Base-by-base conservation (phyloP, 805 yeast species). In the Teunomyces stri region DNA sequence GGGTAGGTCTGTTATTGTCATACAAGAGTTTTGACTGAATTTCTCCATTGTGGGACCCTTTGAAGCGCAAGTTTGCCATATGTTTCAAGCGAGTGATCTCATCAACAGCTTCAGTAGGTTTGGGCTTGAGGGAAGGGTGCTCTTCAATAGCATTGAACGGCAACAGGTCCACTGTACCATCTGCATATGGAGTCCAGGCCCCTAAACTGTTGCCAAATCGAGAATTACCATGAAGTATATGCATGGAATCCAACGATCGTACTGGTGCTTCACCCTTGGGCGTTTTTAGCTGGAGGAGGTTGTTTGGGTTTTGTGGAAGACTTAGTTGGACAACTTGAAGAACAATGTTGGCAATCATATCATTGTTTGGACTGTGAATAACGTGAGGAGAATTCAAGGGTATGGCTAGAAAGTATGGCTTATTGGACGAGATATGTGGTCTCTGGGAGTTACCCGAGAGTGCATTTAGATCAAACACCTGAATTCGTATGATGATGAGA, bases 181-280 rank as follows among this genome's bases (percentile, higher is more conserved):
- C 81, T 0, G 95, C 92, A 61, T 86, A 88, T 0, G 84, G 78
- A 0, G 79, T 60, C 95, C 95, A 88, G 6, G 80, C 72, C 0
- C 92, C 96, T 46, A 84, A 58, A 7, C 90, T 74, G 25, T 77
- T 68, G 0, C 84, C 74, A 54, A 78, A 79, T 44, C 91, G 66
- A 0, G 90, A 81, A 18, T 74, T 75, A 3, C 91, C 90, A 47
- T 79, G 74, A 11, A 83, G 57, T 2, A 82, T 69, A 51, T 77
- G 81, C 69, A 82, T 78, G 0, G 85, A 69, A 35, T 79, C 79
- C 33, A 85, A 60, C 1, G 84, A 78, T 48, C 64, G 52, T 3
- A 69, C 52, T 1, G 74, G 70, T 34, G 55, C 60, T 44, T 69
- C 73, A n/a, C 54, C 51, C 60, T 63, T 20, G 69, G 70, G 30